Percentiles rank a stretch among this genome's conserved stretches.
Evolutionary conservation across 441 rosid species (phyloP).

Genomic region (Populus hybrid): DNA sequence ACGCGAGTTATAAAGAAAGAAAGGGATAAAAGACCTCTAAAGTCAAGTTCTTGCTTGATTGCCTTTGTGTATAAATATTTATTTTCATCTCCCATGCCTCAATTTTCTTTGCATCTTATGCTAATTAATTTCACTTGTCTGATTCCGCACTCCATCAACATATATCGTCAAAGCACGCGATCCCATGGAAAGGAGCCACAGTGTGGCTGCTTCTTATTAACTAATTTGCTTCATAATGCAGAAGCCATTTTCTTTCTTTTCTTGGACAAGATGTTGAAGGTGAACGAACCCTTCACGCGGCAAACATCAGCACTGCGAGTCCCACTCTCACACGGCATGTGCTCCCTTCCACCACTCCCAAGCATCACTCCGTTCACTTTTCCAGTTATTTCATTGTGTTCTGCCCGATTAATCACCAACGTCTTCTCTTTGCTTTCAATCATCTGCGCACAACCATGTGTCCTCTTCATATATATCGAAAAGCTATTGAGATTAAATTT

Average conservation of each 20-base stretch:
- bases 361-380: background rate
- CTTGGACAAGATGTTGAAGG: background rate
- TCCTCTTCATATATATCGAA: too few relatives aligned
- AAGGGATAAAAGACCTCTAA: too few relatives aligned
- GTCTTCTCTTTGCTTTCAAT: too few relatives aligned
- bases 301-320: slow-evolving; percentile 27
- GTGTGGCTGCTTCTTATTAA: too few relatives aligned
- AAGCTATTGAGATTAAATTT: too few relatives aligned
- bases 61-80: background rate
- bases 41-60: background rate
- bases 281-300: slow-evolving; percentile 22
- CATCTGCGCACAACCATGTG: too few relatives aligned
- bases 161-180: background rate
- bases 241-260: background rate
- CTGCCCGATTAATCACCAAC: background rate
- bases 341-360: background rate
- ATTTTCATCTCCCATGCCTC: background rate
- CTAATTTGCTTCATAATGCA: background rate
- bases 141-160: background rate
- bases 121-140: background rate
- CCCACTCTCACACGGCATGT: slow-evolving; percentile 20
- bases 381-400: background rate
- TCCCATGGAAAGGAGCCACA: too few relatives aligned
- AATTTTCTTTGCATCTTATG: background rate
- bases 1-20: too few relatives aligned